Percentiles rank a stretch among this genome's conserved stretches.
Evolutionary conservation across 2,329 filamentous ascomycete species (phyloP).

Genomic region (Xylaria sp.): DNA sequence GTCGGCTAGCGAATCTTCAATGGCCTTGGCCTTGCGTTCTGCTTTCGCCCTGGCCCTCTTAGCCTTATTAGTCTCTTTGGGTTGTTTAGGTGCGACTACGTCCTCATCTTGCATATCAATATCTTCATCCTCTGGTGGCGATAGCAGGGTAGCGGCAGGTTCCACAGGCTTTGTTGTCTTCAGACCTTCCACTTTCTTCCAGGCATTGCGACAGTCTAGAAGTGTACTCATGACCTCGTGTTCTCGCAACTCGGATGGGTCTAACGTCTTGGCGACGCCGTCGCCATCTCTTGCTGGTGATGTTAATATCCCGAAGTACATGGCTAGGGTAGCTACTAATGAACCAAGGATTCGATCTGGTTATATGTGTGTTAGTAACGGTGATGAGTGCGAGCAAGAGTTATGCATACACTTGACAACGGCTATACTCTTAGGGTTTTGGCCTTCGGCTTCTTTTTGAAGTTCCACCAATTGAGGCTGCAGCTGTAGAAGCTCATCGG

Average conservation of each 20-base stretch:
- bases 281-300: conserved; percentile 74
- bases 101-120: conserved; percentile 52
- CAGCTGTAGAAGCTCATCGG: conserved; percentile 80
- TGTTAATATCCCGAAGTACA: conserved; percentile 95
- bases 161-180: conserved; percentile 56
- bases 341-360: conserved; percentile 78
- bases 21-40: conserved; percentile 62
- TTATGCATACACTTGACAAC: conserved; percentile 68
- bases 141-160: conserved; percentile 38
- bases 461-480: conserved; percentile 72
- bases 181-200: conserved; percentile 79
- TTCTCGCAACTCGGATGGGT: conserved; percentile 83
- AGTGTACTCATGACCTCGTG: conserved; percentile 92
- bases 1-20: conserved; percentile 77
- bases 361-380: conserved; percentile 9
- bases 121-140: conserved; percentile 47
- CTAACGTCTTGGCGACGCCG: conserved; percentile 68
- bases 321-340: conserved; percentile 86
- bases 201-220: conserved; percentile 81
- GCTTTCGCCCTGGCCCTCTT: conserved; percentile 55
- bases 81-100: conserved; percentile 40
- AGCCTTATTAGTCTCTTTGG: conserved; percentile 45
- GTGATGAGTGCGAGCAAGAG: background rate
- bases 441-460: conserved; percentile 66
- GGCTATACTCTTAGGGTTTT: conserved; percentile 64